Base-by-base conservation (phyloP, 371 early-diverging fungal species). In the Mucor piriformis region DNA sequence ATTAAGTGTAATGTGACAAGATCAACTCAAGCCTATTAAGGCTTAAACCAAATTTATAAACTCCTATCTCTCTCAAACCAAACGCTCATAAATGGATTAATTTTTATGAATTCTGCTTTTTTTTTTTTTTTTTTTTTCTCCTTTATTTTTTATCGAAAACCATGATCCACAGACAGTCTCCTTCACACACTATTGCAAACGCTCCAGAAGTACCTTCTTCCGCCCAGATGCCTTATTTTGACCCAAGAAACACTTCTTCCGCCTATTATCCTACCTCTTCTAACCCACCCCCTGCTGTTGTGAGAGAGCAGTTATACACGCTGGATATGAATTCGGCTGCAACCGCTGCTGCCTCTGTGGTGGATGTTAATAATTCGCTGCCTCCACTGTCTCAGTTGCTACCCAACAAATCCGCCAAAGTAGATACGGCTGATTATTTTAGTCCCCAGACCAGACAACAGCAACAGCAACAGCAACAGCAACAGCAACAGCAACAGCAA, bases 371-470 rank as follows among this genome's bases (percentile, higher is more conserved):
- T 23, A 59, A 72, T 50, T 74, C 80, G 11, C 51, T 79, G 25
- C 80, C 80, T 55, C 80, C 80, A 10, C 44, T 79, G 46, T 76
- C 80, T 2, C 74, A 73, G 50, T 57, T 79, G n/a, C 58, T 79
- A 40, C 70, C 76, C 12, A 49, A 63, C 20, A 59, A 65, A 42
- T 8, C 20, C 1, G 37, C 20, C 13, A 37, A 23, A 16, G 38
- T 29, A 34, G 18, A 46, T 11, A 25, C 46, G 1, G 2, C 46
- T 10, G 57, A 48, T 35, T 57, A 57, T 20, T 57, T 48, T 27
- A 57, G 38, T 48, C 57, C 47, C 16, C 25, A 57, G 37, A 20
- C 48, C 20, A 23, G n/a, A n/a, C 21, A 8, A 18, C 40, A 15
- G 21, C 33, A 20, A 40, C 15, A 20, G 24, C 8, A 54, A 2